Evolutionary conservation across 257 asterid species (phyloP), one percentile per base, ranked within the genome.

Genomic region (Solanum neorickii): DNA sequence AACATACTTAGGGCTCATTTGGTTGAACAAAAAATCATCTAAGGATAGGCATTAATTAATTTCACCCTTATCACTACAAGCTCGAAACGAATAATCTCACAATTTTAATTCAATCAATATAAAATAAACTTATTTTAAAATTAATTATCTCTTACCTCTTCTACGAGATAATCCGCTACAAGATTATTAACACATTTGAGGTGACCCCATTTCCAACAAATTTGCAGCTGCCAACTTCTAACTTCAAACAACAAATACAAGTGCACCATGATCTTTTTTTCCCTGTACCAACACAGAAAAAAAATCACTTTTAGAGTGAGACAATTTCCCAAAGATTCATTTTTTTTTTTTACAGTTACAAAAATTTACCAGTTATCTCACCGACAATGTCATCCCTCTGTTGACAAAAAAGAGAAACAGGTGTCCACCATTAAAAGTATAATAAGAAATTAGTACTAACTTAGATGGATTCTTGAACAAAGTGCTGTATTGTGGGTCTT

Each of bases 401-500:
- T 15, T 31, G 27, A 33, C 21, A 60, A 13, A 33, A 59, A 31
- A 44, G 52, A 62, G 60, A 59, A 83, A 59, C 18, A 80, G 84
- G 86, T 33, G 73, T 52, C 74, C 74, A 5, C n/a, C 35, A 41
- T 60, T 86, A 29, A 69, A 77, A 41, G 20, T 60, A 35, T 20
- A 76, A 33, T 21, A 47, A 76, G 60, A 52, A 47, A 82, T 7
- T 68, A 27, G 37, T 66, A 25, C 74, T 3, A 52, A 3, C 33
- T 12, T 27, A 6, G 59, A 60, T 68, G 74, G 73, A 70, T 46
- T 39, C 74, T 88, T 85, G 93, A 91, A 87, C 86, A 75, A 83
- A 83, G 87, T 88, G 89, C 83, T 85, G 56, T 29, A 31, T 92
- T 85, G 92, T 90, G 93, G 89, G 86, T 93, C 92, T 88, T 86